phyloP scores from a whole-genome alignment of 495 filamentous ascomycete species.

The Bacidia rubella region DNA sequence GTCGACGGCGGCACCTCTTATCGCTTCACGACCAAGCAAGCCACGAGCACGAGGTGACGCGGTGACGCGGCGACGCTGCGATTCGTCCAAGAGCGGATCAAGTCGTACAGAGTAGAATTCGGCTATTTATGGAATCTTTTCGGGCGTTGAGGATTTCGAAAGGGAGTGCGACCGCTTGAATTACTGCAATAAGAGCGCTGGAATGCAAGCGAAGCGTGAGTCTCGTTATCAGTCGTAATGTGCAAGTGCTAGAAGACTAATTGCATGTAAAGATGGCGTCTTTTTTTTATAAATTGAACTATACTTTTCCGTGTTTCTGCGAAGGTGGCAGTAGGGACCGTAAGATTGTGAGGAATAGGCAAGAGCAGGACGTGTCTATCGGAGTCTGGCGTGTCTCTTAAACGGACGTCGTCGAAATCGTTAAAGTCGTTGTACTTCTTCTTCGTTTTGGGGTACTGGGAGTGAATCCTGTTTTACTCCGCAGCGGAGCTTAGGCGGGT shows the following conservation, averaged over 20 bases:
- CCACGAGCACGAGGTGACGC: no score
- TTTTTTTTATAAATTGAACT: background rate
- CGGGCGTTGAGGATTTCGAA: background rate
- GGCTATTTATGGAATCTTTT: background rate
- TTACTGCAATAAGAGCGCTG: conserved; percentile 4
- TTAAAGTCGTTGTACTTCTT: conserved; percentile 17
- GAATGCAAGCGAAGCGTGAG: conserved; percentile 25
- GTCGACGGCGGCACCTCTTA: no score
- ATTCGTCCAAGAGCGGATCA: background rate
- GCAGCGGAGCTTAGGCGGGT: conserved; percentile 12
- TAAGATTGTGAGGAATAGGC: conserved; percentile 21
- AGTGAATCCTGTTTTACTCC: conserved; percentile 6
- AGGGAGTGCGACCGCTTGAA: background rate
- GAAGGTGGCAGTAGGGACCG: conserved; percentile 19
- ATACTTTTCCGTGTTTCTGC: conserved; percentile 19
- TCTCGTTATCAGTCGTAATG: conserved; percentile 48
- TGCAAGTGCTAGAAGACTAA: conserved; percentile 3
- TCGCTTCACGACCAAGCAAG: no score
- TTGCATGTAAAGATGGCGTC: background rate
- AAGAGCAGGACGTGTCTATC: conserved; percentile 23
- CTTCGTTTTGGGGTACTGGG: conserved; percentile 4
- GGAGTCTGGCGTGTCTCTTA: conserved; percentile 14
- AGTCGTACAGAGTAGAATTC: background rate
- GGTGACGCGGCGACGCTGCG: no score
- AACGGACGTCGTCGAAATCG: conserved; percentile 11